Percentiles rank a stretch among this genome's conserved stretches.
These are phyloP conservation scores for Globisporangium viniferum DNA, from an alignment of 352 stramenopile species.

Conservation along the genomic window DNA sequence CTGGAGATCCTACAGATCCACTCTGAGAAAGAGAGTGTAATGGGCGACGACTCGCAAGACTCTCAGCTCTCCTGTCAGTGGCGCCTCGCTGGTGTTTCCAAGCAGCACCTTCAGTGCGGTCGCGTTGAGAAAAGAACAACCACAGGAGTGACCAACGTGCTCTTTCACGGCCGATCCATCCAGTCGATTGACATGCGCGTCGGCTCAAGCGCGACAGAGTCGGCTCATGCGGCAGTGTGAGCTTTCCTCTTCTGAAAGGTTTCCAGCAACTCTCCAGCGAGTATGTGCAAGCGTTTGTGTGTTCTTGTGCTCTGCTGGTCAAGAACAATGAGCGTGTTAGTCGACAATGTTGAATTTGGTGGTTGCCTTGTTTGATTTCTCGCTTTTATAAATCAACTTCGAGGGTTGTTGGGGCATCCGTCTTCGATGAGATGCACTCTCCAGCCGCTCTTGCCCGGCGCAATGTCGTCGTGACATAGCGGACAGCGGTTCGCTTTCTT, in stretches of 20 bases:
- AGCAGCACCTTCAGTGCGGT: slow-evolving; percentile 19
- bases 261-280: background rate
- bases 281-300: background rate
- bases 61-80: slow-evolving; percentile 24
- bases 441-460: slow-evolving; percentile 65
- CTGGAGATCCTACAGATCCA: slow-evolving; percentile 24
- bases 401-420: slow-evolving; percentile 74
- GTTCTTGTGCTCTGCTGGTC: background rate
- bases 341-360: background rate
- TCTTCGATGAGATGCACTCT: slow-evolving; percentile 64
- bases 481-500: slow-evolving; percentile 74
- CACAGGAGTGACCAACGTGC: slow-evolving; percentile 26
- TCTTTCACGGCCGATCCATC: slow-evolving; percentile 20
- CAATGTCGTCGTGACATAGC: slow-evolving; percentile 78
- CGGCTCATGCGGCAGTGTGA: background rate
- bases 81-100: slow-evolving; percentile 23
- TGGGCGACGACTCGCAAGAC: slow-evolving; percentile 6
- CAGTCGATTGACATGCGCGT: slow-evolving; percentile 8
- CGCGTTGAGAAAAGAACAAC: slow-evolving; percentile 19
- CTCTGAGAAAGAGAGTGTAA: slow-evolving; percentile 9
- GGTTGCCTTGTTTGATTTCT: background rate
- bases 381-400: slow-evolving; percentile 20
- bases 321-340: background rate
- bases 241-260: background rate
- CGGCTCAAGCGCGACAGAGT: background rate